Conservation (phyloP, 2,329 filamentous ascomycete species). For the Sclerotinia borealis region DNA sequence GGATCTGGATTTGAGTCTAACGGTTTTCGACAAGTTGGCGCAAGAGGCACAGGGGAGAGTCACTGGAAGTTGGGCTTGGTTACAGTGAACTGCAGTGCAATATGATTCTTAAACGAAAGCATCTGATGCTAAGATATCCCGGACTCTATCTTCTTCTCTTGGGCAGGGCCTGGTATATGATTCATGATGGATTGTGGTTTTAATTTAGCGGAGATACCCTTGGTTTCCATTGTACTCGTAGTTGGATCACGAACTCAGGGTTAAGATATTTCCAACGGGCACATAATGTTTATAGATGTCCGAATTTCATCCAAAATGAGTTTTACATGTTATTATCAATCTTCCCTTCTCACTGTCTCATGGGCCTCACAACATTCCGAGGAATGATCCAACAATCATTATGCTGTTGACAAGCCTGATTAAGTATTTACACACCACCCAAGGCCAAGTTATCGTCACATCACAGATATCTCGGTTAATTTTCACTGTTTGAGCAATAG, state of each 20-base stretch:
- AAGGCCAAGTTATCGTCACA: not conserved
- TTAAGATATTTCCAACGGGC: not conserved
- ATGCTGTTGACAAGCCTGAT: not conserved
- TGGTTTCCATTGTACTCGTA: not conserved
- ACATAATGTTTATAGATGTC: not conserved
- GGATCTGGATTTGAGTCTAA: constrained; percentile 40
- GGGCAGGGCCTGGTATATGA: not conserved
- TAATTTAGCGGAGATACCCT: not conserved
- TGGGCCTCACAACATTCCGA: too few species aligned
- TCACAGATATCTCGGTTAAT: not conserved
- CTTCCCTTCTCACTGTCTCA: not conserved
- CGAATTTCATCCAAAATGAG: not conserved
- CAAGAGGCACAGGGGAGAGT: constrained; percentile 39
- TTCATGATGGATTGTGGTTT: not conserved
- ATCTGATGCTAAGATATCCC: not conserved
- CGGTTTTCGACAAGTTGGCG: constrained; percentile 40
- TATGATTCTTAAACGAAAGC: not conserved
- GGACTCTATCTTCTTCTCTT: not conserved
- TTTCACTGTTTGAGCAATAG: too few species aligned
- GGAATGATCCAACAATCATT: not conserved
- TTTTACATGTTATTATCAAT: not conserved
- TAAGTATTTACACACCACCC: not conserved
- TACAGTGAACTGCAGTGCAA: constrained; percentile 13
- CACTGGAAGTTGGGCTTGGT: constrained; percentile 34
- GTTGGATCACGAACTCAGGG: not conserved